Evolutionary conservation across 2,329 filamentous ascomycete species (phyloP), one percentile per base, ranked within the genome.

Genomic region (Fusarium anthophilum): DNA sequence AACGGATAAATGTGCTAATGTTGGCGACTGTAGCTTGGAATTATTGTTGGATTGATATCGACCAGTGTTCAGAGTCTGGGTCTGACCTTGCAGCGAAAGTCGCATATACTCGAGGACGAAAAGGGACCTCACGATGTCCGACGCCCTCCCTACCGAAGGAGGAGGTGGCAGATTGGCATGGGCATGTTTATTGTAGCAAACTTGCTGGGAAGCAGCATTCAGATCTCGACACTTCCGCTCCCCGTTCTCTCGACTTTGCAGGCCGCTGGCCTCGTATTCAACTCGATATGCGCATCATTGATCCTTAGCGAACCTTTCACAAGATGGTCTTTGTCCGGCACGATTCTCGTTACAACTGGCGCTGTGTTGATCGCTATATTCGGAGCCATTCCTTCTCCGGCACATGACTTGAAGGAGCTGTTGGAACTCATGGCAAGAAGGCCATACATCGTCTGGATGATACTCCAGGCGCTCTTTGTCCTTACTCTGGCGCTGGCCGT

Each of bases 121-220:
- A 98, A 98, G 83, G 90, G 91, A 58, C 88, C 88, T 13, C 92
- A 94, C 81, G 91, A 96, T 83, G 86, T 92, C 69, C 92, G 93
- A 76, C 89, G 96, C 70, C 96, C 96, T 50, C 94, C 96, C 9
- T 97, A 98, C 84, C 92, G 93, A 80, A 90, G 96, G 79, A 90
- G 95, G 79, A 90, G 95, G 88, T 99, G 96, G 96, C 96, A 98
- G 89, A 86, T 97, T 72, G 96, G 96, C 66, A 98, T 99, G 95
- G 91, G 91, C 80, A 96, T 99, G 91, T 99, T 99, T 84, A 91
- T 99, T 75, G 87, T 97, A 76, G 94, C 96, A 72, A 99, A 99
- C 82, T 88, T 99, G 63, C 88, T 98, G 63, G 96, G 96, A 68
- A 98, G 95, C 84, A 96, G 94, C 43, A 96, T 99, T 67, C 96